Evolutionary conservation across 306 rosid genomes (phyloP).

Genomic region (Trichosanthes cucumerina): DNA sequence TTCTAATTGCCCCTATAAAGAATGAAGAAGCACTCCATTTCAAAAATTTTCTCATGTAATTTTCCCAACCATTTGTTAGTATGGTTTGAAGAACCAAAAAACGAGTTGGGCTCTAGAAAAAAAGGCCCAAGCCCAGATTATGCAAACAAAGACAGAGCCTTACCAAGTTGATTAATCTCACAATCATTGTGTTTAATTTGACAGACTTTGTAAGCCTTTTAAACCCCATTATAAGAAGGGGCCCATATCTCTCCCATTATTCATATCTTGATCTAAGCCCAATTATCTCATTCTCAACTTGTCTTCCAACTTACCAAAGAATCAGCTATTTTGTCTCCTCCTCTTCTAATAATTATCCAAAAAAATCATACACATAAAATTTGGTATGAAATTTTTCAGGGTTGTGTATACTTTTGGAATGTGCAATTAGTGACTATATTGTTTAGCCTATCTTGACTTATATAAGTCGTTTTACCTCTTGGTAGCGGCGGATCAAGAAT

Average conservation of each 20-base stretch:
- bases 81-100: no score
- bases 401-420: no score
- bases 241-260: background rate
- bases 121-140: background rate
- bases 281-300: background rate
- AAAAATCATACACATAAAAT: background rate
- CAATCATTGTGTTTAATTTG: background rate
- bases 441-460: no score
- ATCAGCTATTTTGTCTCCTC: background rate
- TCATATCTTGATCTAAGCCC: background rate
- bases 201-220: background rate
- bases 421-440: no score
- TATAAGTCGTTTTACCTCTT: no score
- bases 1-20: no score
- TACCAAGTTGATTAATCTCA: background rate
- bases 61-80: no score
- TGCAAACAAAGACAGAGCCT: background rate
- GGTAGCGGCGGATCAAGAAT: no score
- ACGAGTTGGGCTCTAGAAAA: background rate
- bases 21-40: no score
- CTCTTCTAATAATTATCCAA: background rate
- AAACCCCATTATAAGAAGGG: background rate
- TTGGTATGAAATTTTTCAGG: no score
- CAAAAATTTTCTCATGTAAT: no score
- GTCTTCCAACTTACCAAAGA: background rate